These are phyloP conservation scores for Hanseniaspora vineae DNA, from an alignment of 805 yeast species.

Conservation along the genomic window DNA sequence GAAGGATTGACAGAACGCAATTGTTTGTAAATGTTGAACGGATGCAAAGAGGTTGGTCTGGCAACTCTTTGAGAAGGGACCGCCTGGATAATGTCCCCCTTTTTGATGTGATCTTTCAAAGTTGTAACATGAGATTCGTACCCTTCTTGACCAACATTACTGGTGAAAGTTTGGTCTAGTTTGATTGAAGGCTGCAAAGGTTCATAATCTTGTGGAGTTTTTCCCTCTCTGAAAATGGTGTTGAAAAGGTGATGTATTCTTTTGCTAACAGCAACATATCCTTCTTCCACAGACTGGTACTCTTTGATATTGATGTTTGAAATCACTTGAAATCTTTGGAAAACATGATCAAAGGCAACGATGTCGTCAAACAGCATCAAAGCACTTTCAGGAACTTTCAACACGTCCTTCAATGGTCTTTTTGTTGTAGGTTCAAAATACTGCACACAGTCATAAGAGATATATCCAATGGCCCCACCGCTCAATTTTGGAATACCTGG, in stretches of 20 bases:
- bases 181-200: slow-evolving; percentile 70
- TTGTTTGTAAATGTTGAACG: slow-evolving; percentile 91
- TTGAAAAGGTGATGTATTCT: slow-evolving; percentile 40
- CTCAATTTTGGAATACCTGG: slow-evolving; percentile 76
- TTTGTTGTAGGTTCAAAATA: slow-evolving; percentile 91
- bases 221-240: slow-evolving; percentile 29
- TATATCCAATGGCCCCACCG: slow-evolving; percentile 96
- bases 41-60: slow-evolving; percentile 89
- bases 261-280: slow-evolving; percentile 40
- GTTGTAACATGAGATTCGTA: slow-evolving; percentile 70
- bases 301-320: slow-evolving; percentile 38
- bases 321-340: slow-evolving; percentile 82
- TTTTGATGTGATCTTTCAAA: slow-evolving; percentile 68
- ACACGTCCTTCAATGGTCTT: slow-evolving; percentile 59
- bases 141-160: slow-evolving; percentile 90
- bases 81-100: slow-evolving; percentile 94
- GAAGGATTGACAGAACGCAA: slow-evolving; percentile 94
- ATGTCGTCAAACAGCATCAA: slow-evolving; percentile 85
- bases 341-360: slow-evolving; percentile 88
- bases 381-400: slow-evolving; percentile 82
- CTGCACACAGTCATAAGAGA: slow-evolving; percentile 91
- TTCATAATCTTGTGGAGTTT: slow-evolving; percentile 1
- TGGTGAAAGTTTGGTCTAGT: slow-evolving; percentile 54
- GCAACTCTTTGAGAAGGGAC: slow-evolving; percentile 97
- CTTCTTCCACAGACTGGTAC: slow-evolving; percentile 25